Conservation (phyloP, 2,329 filamentous ascomycete species). For the Exophiala xenobiotica region DNA sequence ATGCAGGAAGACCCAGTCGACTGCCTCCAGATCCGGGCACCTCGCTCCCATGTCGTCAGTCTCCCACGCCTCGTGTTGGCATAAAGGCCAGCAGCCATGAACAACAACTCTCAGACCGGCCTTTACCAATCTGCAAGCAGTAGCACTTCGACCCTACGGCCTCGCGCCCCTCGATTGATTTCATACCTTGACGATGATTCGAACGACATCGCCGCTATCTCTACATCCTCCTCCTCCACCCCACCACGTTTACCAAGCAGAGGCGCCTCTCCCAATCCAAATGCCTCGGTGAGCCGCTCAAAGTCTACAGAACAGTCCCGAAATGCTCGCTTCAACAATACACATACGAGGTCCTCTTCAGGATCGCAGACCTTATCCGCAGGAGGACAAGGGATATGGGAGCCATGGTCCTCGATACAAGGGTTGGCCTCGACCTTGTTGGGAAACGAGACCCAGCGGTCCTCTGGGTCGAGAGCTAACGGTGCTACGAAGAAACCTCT, state of each 20-base stretch:
- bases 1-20: too few species aligned
- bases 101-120: constrained; percentile 25
- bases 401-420: constrained; percentile 51
- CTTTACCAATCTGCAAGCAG: constrained; percentile 26
- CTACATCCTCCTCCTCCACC: constrained; percentile 33
- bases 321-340: constrained; percentile 9
- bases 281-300: constrained; percentile 30
- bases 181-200: constrained; percentile 42
- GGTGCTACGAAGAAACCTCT: constrained; percentile 19
- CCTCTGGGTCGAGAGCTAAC: constrained; percentile 31
- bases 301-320: constrained; percentile 18
- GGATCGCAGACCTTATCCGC: constrained; percentile 1
- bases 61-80: constrained; percentile 24
- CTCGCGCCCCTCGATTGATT: constrained; percentile 45
- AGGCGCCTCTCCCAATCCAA: constrained; percentile 39
- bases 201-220: constrained; percentile 32
- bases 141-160: constrained; percentile 41
- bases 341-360: constrained; percentile 6
- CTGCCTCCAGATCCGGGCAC: background rate
- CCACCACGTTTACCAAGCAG: constrained; percentile 39
- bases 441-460: constrained; percentile 40
- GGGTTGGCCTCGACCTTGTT: constrained; percentile 49
- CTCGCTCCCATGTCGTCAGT: constrained; percentile 21
- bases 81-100: constrained; percentile 27
- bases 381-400: constrained; percentile 35